phyloP scores from a whole-genome alignment of 2,329 filamentous ascomycete genomes.

The Seiridium cupressi region DNA sequence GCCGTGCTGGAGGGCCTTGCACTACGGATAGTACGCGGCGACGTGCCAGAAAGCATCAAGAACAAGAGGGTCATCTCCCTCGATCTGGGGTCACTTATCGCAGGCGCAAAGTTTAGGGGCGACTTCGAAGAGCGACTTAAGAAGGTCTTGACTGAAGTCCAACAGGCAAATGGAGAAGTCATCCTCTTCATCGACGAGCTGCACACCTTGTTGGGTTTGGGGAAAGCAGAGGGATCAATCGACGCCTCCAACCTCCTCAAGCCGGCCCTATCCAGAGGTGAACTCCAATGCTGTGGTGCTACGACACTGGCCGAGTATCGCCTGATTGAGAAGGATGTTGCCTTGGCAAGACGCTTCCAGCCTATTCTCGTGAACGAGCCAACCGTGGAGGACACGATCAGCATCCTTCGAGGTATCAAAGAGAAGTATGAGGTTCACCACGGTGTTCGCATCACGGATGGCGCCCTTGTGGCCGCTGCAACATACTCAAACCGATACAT shows the following conservation, averaged over 20 bases:
- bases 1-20: conserved; percentile 89
- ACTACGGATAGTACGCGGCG: conserved; percentile 83
- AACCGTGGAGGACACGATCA: conserved; percentile 87
- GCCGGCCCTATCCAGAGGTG: conserved; percentile 86
- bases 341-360: conserved; percentile 88
- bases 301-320: conserved; percentile 93
- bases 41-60: conserved; percentile 94
- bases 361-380: conserved; percentile 93
- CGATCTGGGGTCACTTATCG: conserved; percentile 89
- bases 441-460: conserved; percentile 90
- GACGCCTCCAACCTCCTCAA: conserved; percentile 95
- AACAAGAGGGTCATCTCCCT: conserved; percentile 86
- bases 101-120: conserved; percentile 90
- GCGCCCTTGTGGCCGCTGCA: conserved; percentile 86
- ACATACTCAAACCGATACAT: conserved; percentile 95
- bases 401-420: conserved; percentile 93
- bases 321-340: conserved; percentile 92
- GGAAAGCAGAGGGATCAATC: conserved; percentile 94
- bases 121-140: conserved; percentile 96
- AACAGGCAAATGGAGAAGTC: conserved; percentile 83
- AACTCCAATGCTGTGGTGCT: conserved; percentile 92
- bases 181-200: conserved; percentile 96
- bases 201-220: conserved; percentile 85
- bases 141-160: conserved; percentile 84
- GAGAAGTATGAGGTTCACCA: conserved; percentile 98